Evolutionary conservation across 176 grass and related monocot species (phyloP).

Genomic region (Pontederia paniculata): DNA sequence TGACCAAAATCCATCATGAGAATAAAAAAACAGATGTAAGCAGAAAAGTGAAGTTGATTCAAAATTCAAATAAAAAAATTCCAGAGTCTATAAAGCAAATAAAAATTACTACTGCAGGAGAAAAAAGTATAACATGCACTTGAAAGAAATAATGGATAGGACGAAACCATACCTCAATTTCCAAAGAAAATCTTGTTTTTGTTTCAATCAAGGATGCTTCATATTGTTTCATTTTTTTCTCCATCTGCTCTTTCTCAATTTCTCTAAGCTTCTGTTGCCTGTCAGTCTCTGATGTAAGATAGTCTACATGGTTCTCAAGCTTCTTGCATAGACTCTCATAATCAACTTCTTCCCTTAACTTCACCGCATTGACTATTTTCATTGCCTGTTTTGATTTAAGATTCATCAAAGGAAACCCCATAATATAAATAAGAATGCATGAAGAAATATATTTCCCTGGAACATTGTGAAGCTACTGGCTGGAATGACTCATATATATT

Average conservation of each 20-base stretch:
- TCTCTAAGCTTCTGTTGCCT: slow-evolving; percentile 68
- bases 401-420: slow-evolving; percentile 5
- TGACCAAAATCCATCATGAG: not conserved
- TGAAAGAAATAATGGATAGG: not conserved
- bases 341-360: slow-evolving; percentile 91
- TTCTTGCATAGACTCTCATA: slow-evolving; percentile 77
- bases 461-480: not conserved
- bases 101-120: not conserved
- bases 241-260: slow-evolving; percentile 51
- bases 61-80: not conserved
- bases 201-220: slow-evolving; percentile 49
- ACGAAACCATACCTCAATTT: slow-evolving; percentile 52
- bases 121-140: too few relatives aligned
- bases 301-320: slow-evolving; percentile 69
- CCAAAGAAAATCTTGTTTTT: slow-evolving; percentile 28
- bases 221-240: slow-evolving; percentile 47
- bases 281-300: slow-evolving; percentile 85
- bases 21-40: too few relatives aligned
- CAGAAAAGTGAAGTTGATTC: not conserved
- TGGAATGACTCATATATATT: not conserved
- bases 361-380: slow-evolving; percentile 86
- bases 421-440: not conserved
- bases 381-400: slow-evolving; percentile 66
- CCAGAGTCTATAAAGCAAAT: not conserved
- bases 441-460: not conserved